Conservation (phyloP, 306 rosid genomes). For the Echinosophora koreensis region DNA sequence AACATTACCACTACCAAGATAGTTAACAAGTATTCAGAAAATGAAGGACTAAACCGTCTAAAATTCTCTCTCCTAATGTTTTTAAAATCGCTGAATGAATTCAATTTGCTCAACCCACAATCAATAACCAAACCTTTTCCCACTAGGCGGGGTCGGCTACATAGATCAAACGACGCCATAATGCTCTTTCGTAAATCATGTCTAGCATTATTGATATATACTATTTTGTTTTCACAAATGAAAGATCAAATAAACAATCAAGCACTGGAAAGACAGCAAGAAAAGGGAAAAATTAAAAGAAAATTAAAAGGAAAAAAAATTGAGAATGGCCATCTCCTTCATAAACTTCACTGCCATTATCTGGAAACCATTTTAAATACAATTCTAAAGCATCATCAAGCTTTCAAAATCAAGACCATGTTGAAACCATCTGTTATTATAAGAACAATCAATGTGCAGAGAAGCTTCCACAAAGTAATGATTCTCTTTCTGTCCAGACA, state of each 20-base stretch:
- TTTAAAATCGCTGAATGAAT: not conserved
- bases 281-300: not conserved
- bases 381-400: not conserved
- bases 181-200: too few relatives aligned
- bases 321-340: not conserved
- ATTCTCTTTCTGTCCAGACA: not conserved
- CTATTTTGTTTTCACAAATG: not conserved
- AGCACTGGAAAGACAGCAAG: not conserved
- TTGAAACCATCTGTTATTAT: not conserved
- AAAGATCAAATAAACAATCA: slow-evolving; percentile 2
- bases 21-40: not conserved
- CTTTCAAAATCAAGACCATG: slow-evolving; percentile 4
- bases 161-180: too few relatives aligned
- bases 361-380: not conserved
- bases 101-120: not conserved
- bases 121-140: too few relatives aligned
- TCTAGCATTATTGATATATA: not conserved
- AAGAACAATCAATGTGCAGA: not conserved
- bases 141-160: too few relatives aligned
- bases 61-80: not conserved
- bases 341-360: not conserved
- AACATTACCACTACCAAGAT: not conserved
- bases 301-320: slow-evolving; percentile 10
- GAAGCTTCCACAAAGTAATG: not conserved
- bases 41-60: not conserved